A percentile compares a stretch with the other conserved stretches of the same genome.
Conservation (phyloP, 2,329 filamentous ascomycete genomes). For the Grosmannia clavigera region DNA sequence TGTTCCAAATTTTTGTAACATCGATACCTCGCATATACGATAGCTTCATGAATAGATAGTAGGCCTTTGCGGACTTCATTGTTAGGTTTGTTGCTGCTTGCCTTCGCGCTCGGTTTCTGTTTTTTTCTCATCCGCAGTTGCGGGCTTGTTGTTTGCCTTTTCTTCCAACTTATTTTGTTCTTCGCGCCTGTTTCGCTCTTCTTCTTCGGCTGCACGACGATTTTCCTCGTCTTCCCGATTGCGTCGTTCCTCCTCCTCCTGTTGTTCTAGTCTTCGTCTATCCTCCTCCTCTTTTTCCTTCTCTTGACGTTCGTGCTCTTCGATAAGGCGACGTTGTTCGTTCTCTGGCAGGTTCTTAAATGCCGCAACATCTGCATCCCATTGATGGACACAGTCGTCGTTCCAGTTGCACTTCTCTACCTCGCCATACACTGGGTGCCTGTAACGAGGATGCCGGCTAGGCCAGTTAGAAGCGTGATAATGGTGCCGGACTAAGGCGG, state of each 20-base stretch:
- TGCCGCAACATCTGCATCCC: conserved; percentile 51
- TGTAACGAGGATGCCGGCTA: conserved; percentile 50
- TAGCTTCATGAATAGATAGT: not conserved
- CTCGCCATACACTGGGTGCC: conserved; percentile 56
- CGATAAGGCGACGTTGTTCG: conserved; percentile 41
- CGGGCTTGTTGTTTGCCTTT: not conserved
- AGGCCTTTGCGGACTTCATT: not conserved
- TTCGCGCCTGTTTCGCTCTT: not conserved
- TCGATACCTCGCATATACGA: not conserved
- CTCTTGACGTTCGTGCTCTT: conserved; percentile 20
- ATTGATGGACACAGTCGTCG: conserved; percentile 47
- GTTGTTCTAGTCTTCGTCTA: conserved; percentile 13
- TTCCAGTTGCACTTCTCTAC: conserved; percentile 63
- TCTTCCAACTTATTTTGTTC: not conserved
- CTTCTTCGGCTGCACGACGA: not conserved
- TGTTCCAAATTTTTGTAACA: not conserved
- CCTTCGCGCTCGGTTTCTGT: not conserved
- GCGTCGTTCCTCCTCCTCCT: conserved; percentile 9
- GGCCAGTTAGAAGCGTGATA: conserved; percentile 67
- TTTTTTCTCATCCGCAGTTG: not conserved
- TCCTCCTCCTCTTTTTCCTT: conserved; percentile 16
- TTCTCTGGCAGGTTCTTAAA: conserved; percentile 47
- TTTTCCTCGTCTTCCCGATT: conserved; percentile 5
- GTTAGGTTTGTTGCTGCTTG: not conserved
- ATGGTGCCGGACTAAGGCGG: conserved; percentile 59